Evolutionary conservation across 2,329 filamentous ascomycete species (phyloP).

Genomic region (Sclerotinia glacialis): DNA sequence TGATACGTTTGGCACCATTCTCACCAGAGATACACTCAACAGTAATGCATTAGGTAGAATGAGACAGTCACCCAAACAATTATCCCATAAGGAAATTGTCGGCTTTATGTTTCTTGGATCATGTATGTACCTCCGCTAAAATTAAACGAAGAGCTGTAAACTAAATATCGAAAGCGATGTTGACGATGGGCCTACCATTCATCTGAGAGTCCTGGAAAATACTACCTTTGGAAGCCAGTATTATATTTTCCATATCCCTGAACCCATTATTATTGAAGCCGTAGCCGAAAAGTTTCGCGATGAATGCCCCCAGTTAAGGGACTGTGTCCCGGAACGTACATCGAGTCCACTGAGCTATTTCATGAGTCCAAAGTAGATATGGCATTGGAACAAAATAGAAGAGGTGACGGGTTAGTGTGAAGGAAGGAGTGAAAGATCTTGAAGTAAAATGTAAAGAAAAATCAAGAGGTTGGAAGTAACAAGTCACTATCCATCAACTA

Average conservation of each 20-base stretch:
- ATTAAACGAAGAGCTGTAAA: background rate
- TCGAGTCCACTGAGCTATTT: background rate
- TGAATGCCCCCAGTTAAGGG: background rate
- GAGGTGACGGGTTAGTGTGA: background rate
- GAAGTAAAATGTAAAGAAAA: background rate
- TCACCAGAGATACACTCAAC: background rate
- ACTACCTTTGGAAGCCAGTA: background rate
- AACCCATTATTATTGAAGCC: background rate
- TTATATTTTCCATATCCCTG: background rate
- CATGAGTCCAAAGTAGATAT: background rate
- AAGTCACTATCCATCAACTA: background rate
- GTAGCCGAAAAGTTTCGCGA: background rate
- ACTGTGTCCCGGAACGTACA: background rate
- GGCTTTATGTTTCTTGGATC: slow-evolving; percentile 2
- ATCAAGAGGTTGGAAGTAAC: too few species aligned
- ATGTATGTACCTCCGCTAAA: background rate
- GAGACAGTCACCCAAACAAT: background rate
- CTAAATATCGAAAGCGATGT: background rate
- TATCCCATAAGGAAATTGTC: background rate
- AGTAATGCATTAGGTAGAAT: background rate
- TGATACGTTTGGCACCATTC: slow-evolving; percentile 1
- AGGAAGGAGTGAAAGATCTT: background rate
- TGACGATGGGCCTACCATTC: background rate
- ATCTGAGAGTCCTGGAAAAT: background rate
- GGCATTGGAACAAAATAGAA: slow-evolving; percentile 2